Percentiles rank a stretch among this genome's conserved stretches.
Evolutionary conservation across 768 basidiomycete species (phyloP).

Genomic region (Mrakia blollopis): DNA sequence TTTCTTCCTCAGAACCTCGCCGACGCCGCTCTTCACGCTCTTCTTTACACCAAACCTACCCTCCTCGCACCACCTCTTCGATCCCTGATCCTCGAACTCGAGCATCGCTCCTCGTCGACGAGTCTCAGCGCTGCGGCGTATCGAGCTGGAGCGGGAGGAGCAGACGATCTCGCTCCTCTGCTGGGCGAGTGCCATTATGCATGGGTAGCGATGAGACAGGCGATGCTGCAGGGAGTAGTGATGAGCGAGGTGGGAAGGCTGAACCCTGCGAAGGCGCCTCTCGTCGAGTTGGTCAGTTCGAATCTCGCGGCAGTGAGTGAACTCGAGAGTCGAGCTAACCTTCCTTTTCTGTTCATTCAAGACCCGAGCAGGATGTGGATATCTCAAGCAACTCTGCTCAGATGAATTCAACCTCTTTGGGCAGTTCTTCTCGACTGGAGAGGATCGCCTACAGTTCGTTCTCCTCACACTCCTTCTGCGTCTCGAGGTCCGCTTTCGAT

Average conservation of each 20-base stretch:
- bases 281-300: slow-evolving; percentile 71
- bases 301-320: neutral
- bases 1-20: slow-evolving; percentile 59
- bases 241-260: slow-evolving; percentile 75
- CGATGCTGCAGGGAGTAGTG: slow-evolving; percentile 66
- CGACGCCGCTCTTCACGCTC: slow-evolving; percentile 58
- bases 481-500: neutral
- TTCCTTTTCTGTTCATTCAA: slow-evolving; percentile 44
- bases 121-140: neutral
- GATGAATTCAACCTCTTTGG: slow-evolving; percentile 84
- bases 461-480: neutral
- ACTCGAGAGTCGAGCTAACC: neutral
- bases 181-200: slow-evolving; percentile 81
- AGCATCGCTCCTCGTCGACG: slow-evolving; percentile 61
- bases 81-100: slow-evolving; percentile 78
- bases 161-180: slow-evolving; percentile 75
- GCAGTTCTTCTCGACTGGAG: slow-evolving; percentile 81
- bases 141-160: neutral
- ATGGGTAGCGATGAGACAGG: slow-evolving; percentile 70
- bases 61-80: slow-evolving; percentile 65
- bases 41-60: slow-evolving; percentile 84
- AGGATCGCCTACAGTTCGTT: slow-evolving; percentile 64
- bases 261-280: slow-evolving; percentile 69
- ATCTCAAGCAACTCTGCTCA: slow-evolving; percentile 82
- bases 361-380: slow-evolving; percentile 88